Evolutionary conservation across 2,329 filamentous ascomycete species (phyloP).

Genomic region (Xylariaceae sp.): DNA sequence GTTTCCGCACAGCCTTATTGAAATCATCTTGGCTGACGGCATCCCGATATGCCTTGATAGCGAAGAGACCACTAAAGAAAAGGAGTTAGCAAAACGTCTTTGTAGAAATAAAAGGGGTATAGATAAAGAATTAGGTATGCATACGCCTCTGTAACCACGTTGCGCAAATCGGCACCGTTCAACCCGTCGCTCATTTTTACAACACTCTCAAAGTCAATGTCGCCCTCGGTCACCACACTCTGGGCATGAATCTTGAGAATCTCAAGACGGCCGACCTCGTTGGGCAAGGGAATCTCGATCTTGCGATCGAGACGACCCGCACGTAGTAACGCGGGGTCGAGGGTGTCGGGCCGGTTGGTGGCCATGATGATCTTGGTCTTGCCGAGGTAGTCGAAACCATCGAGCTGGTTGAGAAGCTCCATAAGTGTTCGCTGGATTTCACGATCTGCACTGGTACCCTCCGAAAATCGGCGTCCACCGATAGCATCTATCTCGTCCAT

Average conservation of each 20-base stretch:
- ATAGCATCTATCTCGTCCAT: constrained; percentile 99
- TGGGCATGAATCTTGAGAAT: constrained; percentile 96
- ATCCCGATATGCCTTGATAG: constrained; percentile 97
- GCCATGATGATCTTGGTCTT: constrained; percentile 99
- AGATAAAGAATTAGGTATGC: constrained; percentile 37
- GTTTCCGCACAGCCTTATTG: constrained; percentile 98
- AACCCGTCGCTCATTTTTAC: constrained; percentile 99
- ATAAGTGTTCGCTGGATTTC: constrained; percentile 98
- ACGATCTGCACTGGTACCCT: constrained; percentile 94
- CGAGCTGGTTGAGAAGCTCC: constrained; percentile 97
- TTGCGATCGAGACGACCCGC: constrained; percentile 93
- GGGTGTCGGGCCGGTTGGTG: constrained; percentile 92
- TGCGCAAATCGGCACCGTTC: constrained; percentile 94
- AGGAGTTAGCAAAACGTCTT: constrained; percentile 26
- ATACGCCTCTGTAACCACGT: constrained; percentile 97
- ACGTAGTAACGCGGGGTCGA: constrained; percentile 87
- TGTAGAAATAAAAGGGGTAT: background rate
- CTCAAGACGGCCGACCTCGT: constrained; percentile 92
- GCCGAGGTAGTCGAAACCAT: constrained; percentile 97
- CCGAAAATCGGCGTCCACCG: constrained; percentile 90
- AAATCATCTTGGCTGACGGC: constrained; percentile 97
- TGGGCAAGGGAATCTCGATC: constrained; percentile 95
- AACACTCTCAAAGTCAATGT: constrained; percentile 97
- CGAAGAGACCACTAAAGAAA: constrained; percentile 71
- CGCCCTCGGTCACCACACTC: constrained; percentile 81